Base-by-base conservation (phyloP, 495 filamentous ascomycete species). In the Penicillium soppii region DNA sequence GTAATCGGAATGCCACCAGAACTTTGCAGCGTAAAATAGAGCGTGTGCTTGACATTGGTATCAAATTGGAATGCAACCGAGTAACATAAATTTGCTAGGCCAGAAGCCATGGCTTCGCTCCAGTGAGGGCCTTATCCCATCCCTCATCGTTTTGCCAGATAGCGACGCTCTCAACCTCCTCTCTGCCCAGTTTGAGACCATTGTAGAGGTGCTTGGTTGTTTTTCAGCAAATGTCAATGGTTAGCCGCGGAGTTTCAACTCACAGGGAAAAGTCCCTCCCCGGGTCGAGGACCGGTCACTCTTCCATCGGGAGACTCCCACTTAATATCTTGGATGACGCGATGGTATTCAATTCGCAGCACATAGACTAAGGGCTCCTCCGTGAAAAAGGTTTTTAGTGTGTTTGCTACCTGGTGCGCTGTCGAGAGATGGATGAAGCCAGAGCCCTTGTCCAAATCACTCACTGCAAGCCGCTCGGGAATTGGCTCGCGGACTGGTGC, bases 301-400 rank as follows among this genome's bases (percentile, higher is more conserved):
- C 62, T 71, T 3, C 63, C 69, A 43, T 75, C 71, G 1, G 72
- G 72, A 7, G 66, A 65, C 43, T 77, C 73, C 68, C 72, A 77
- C 1, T 62, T 62, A 33, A 75, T 65, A 51, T 72, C 42, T 17
- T 58, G 48, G 12, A 56, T 54, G 7, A 77, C 52, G 67, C 80
- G 52, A 82, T 83, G 5, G 88, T 95, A 91, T 52, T 78, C 36
- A 75, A 92, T 66, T 80, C 91, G 54, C 78, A 95, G 67, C 67
- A 92, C 67, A 77, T 96, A 62, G 80, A 91, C 41, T 78, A 90
- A 61, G 67, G 83, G 61, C 71, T 97, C 53, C 80, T 90, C 52
- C 59, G 90, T 56, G 87, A 91, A 50, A 83, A 92, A 54, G 69
- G 86, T 58, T 69, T 95, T 74, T 36, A 77, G 42, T 0, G 73